Conservation (phyloP, 371 early-diverging fungal species). For the Fennellomyces sp. region DNA sequence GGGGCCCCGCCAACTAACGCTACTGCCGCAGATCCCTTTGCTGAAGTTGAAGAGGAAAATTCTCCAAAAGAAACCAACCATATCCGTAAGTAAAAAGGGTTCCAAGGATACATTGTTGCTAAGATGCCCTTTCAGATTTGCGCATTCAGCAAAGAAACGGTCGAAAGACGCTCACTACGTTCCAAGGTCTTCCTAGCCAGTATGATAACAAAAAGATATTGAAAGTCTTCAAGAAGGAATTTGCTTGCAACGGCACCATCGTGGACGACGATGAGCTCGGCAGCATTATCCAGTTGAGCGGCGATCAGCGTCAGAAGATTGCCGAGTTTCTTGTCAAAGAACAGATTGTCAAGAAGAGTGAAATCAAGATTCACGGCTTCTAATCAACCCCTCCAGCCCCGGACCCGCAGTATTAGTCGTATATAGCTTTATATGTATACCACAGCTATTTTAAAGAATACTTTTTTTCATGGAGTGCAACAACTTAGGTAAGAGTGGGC, state of each 20-base stretch:
- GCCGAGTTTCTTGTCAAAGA: conserved; percentile 74
- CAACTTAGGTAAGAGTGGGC: too few relatives aligned
- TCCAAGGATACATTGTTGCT: conserved; percentile 8
- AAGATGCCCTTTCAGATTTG: conserved; percentile 83
- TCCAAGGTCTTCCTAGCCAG: conserved; percentile 58
- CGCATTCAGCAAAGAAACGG: conserved; percentile 98
- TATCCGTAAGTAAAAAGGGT: conserved; percentile 72
- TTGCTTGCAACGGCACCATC: conserved; percentile 95
- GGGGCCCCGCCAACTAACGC: neutral
- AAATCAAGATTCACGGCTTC: conserved; percentile 91
- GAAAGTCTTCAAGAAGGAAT: conserved; percentile 94
- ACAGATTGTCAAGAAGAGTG: conserved; percentile 79
- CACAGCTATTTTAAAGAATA: too few relatives aligned
- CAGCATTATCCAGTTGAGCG: conserved; percentile 90
- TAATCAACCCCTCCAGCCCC: too few relatives aligned
- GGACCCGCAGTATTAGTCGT: too few relatives aligned
- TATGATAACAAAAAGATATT: conserved; percentile 88
- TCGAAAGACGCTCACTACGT: conserved; percentile 93
- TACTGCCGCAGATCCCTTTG: conserved; percentile 72
- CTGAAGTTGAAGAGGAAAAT: conserved; percentile 75
- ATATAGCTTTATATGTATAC: too few relatives aligned
- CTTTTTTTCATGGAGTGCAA: too few relatives aligned
- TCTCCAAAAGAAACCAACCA: conserved; percentile 57
- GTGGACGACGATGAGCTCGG: conserved; percentile 90
- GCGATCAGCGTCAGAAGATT: conserved; percentile 92